A percentile compares a stretch with the other conserved stretches of the same genome.
These are phyloP conservation scores for Amanita muscaria DNA, from an alignment of 768 basidiomycete genomes.

Conservation along the genomic window DNA sequence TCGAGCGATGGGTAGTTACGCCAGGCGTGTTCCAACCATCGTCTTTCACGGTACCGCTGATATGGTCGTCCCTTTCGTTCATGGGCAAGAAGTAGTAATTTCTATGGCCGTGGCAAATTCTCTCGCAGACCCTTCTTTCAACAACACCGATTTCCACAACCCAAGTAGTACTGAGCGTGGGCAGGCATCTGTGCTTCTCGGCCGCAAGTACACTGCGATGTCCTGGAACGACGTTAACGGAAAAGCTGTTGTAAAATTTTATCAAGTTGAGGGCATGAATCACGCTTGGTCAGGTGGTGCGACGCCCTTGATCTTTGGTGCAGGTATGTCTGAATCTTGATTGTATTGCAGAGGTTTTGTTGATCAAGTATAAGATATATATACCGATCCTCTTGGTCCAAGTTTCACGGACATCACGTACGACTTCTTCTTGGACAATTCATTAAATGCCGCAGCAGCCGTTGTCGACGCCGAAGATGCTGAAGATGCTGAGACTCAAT, in stretches of 20 bases:
- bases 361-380: neutral
- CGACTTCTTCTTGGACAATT: neutral
- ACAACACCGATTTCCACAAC: neutral
- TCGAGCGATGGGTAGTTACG: neutral
- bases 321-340: neutral
- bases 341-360: neutral
- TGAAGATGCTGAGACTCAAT: too few relatives aligned
- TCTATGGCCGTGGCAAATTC: neutral
- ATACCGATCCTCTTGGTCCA: neutral
- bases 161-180: neutral
- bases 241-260: neutral
- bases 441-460: too few relatives aligned
- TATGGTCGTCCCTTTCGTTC: neutral
- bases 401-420: neutral
- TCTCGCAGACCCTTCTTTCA: neutral
- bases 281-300: neutral
- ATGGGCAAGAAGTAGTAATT: neutral
- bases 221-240: conserved; percentile 1
- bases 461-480: too few relatives aligned
- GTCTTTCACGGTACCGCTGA: neutral
- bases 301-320: neutral
- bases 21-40: neutral
- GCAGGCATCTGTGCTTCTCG: neutral
- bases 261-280: neutral
- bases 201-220: neutral